Base-by-base conservation (phyloP, 306 rosid species). In the Echinosophora koreensis region DNA sequence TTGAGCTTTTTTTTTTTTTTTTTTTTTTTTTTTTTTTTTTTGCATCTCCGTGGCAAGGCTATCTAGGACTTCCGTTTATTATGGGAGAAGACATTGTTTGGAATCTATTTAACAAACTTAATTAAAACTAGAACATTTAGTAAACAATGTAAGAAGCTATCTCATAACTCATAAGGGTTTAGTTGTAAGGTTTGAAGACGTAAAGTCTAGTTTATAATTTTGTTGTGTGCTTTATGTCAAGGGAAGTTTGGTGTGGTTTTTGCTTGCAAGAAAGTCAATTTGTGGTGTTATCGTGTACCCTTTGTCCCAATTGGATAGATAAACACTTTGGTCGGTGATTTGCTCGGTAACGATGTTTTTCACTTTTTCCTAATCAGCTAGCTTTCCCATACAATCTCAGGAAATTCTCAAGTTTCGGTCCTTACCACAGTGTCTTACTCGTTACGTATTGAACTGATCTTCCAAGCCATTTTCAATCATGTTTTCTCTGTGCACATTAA, bases 231-330 rank as follows among this genome's bases (percentile, higher is more conserved):
- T 75, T 75, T 39, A 54, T 74, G 81, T 14, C 38, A 67, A 59
- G 35, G 62, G 22, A 60, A 50, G 67, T 75, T 75, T n/a, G 81
- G 14, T 69, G 38, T 12, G 32, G 32, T 62, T 4, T 4, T 82
- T 77, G 79, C 79, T 79, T 78, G 62, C 70, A 78, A 74, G 80
- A 39, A 49, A 77, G 44, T 67, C 41, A 27, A 68, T 44, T 68
- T 61, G 51, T 44, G 56, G 50, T 80, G 64, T 22, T 1, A 15
- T 42, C 49, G 16, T 1, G 56, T 13, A 14, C 65, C 65, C 58
- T 42, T 12, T 27, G 13, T 14, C 15, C 55, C 51, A 13, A 35
- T 62, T 50, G 71, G 52, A 51, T 11, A 32, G 52, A 51, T 11
- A 32, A 68, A n/a, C 61, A 32, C 8, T 7, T 77, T 77, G 67